Conservation (phyloP, 305 asterid genomes). For the Striga hermonthica region DNA sequence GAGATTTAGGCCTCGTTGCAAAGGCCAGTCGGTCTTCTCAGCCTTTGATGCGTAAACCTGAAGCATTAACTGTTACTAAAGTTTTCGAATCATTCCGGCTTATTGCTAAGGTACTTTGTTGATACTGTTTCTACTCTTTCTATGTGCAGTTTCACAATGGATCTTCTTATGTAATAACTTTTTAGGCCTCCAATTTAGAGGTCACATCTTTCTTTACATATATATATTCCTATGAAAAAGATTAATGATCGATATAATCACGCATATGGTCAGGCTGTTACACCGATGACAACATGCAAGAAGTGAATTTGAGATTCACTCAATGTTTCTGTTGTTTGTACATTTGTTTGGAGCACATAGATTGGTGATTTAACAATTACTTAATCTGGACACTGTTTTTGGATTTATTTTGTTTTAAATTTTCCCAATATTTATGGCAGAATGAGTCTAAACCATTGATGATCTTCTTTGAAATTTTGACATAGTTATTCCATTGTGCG, state of each 20-base stretch:
- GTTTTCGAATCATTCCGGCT: conserved; percentile 75
- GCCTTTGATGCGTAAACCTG: conserved; percentile 87
- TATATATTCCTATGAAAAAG: background rate
- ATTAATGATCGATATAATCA: background rate
- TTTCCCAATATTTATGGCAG: background rate
- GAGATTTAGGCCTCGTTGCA: conserved; percentile 95
- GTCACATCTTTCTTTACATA: background rate
- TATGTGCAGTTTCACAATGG: background rate
- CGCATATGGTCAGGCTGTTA: background rate
- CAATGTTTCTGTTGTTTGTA: background rate
- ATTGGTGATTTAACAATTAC: background rate
- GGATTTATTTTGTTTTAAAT: background rate
- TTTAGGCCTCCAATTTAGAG: background rate
- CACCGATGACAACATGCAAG: background rate
- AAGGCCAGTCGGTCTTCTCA: conserved; percentile 90
- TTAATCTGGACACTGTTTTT: background rate
- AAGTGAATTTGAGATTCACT: background rate
- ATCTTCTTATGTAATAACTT: background rate
- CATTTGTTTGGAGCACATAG: background rate
- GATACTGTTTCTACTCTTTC: conserved; percentile 8
- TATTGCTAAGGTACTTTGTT: conserved; percentile 71
- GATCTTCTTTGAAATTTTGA: conserved; percentile 24
- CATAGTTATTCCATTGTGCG: conserved; percentile 26
- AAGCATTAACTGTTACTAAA: conserved; percentile 74
- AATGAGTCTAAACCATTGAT: conserved; percentile 1